Evolutionary conservation across 495 filamentous ascomycete species (phyloP), one percentile per base, ranked within the genome.

Genomic region (Daldinia caldariorum): DNA sequence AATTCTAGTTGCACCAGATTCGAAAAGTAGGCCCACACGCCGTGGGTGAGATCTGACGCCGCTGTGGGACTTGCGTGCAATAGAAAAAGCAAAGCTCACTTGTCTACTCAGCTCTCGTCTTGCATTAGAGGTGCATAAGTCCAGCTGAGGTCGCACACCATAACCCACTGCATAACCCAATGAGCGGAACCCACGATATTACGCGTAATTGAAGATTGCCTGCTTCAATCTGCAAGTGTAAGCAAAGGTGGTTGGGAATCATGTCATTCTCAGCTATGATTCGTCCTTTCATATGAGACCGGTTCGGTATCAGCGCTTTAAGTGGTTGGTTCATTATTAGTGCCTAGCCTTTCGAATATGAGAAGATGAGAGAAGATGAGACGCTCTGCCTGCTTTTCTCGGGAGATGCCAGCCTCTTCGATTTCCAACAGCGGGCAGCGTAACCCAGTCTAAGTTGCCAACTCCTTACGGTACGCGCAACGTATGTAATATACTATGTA

Each of bases 51-150:
- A 70, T 63, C 57, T 60, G 65, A 37, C 43, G 35, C 60, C 41
- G 26, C 26, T 31, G 66, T 61, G 39, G 66, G 58, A 41, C 49
- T 38, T n/a, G 54, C 56, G 58, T 51, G 57, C 61, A 18, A 58
- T 32, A 6, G 37, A 70, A 73, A 73, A 66, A 67, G 65, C 67
- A 43, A 71, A 49, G 37, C 66, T 71, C 68, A 66, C 32, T 63
- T 32, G 20, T 26, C 57, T 68, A 54, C 69, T 76, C 72, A 72
- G 69, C 66, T 74, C 56, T 74, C 56, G 37, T 65, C 45, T 73
- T 73, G 64, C 66, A 72, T 67, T 56, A 43, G 58, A 9, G 69
- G 61, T 76, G 74, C 72, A 76, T 74, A 73, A 74, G 69, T 72
- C 38, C 31, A 66, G 66, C 58, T 63, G 45, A 58, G 54, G 54